Base-by-base conservation (phyloP, 1,139 yeast genomes). In the Scheffersomyces parashehatae region DNA sequence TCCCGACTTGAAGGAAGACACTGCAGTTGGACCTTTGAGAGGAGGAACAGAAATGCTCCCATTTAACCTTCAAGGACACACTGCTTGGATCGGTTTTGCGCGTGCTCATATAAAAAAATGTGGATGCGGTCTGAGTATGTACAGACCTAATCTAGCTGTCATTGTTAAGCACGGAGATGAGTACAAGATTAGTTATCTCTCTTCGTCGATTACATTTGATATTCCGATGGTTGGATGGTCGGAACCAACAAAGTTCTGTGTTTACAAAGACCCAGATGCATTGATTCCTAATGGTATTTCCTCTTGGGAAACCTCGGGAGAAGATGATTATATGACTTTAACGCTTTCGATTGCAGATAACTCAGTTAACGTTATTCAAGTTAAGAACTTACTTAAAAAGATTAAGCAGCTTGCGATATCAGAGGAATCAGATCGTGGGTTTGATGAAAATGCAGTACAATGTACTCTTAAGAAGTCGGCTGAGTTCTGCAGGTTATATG, bases 201-300 rank as follows among this genome's bases (percentile, higher is more conserved):
- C 74, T 38, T 62, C 74, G 0, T 70, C 67, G 2, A 56, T 69
- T 7, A 64, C 73, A 0, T 67, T 73, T 41, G 63, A 50, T 12
- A 42, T 57, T 5, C 56, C 57, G 3, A 50, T 59, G 9, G 41
- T 54, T 16, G 58, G 59, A 5, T 61, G 63, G 60, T 49, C 52
- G 13, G 41, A 46, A 9, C 56, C 60, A 1, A 41, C 43, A 4
- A 48, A 51, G 9, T 40, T 50, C 5, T 59, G 63, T 37, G 29
- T 20, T 6, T 38, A 35, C 4, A 3, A 59, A 52, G 40, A 60
- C 58, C 48, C 56, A 3, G 60, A 60, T 36, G 63, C 57, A 5
- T 54, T 70, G 36, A 65, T 70, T 33, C 75, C 76, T 3, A 70
- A 70, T 51, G 74, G 74, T 4, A 58, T 71, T 14, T 60, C 73